Evolutionary conservation across 2,329 filamentous ascomycete genomes (phyloP).

Genomic region (Byssoonygena ceratinophila): DNA sequence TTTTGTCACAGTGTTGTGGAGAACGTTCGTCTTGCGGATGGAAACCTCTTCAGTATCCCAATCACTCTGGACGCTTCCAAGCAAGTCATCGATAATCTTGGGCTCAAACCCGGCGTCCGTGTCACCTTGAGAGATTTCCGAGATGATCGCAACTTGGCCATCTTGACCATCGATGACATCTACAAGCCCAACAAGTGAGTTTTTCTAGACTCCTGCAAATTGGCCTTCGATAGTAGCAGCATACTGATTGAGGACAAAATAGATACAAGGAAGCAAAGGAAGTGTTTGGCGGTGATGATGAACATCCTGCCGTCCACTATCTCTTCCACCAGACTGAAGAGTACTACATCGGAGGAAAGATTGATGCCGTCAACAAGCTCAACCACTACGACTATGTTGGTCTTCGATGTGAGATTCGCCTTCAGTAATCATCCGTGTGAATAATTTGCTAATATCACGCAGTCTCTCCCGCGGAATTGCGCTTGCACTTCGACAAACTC

Average conservation of each 20-base stretch:
- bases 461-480: constrained; percentile 90
- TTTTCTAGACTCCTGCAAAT: not conserved
- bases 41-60: constrained; percentile 89
- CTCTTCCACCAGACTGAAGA: constrained; percentile 71
- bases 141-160: constrained; percentile 91
- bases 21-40: constrained; percentile 74
- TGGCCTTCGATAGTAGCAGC: not conserved
- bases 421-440: not conserved
- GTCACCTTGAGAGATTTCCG: constrained; percentile 88
- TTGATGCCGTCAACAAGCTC: constrained; percentile 87
- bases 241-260: constrained; percentile 3
- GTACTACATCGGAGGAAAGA: constrained; percentile 89
- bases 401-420: constrained; percentile 60
- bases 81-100: constrained; percentile 60
- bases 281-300: constrained; percentile 86
- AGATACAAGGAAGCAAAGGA: constrained; percentile 82
- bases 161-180: constrained; percentile 88
- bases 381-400: constrained; percentile 99
- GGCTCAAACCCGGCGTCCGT: constrained; percentile 67
- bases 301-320: constrained; percentile 87
- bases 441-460: not conserved
- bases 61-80: constrained; percentile 83
- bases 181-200: constrained; percentile 90
- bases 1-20: constrained; percentile 61
- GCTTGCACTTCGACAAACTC: constrained; percentile 97